Percentiles rank a stretch among this genome's conserved stretches.
Conservation (phyloP, 2,329 filamentous ascomycete species). For the Monosporascus cannonballus region DNA sequence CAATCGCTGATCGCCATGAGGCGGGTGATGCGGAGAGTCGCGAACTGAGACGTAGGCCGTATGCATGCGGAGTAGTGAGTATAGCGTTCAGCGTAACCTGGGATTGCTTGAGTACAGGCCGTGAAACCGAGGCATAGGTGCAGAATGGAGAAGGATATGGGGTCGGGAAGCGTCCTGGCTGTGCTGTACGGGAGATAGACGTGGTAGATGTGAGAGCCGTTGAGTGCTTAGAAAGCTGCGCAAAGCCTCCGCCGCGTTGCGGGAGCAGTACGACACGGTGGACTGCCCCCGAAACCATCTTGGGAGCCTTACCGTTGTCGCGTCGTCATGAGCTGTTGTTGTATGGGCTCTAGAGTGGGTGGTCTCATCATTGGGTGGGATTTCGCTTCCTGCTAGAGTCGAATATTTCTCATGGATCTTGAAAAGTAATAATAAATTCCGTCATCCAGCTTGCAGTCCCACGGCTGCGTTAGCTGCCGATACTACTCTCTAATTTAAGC, state of each 20-base stretch:
- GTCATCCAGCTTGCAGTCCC: no score
- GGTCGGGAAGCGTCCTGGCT: constrained; percentile 3
- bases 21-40: constrained; percentile 2
- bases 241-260: constrained; percentile 33
- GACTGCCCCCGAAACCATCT: constrained; percentile 44
- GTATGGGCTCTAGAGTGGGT: background rate
- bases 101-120: constrained; percentile 5
- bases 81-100: constrained; percentile 7
- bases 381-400: background rate
- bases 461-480: no score
- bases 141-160: background rate
- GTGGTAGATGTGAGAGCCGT: constrained; percentile 5
- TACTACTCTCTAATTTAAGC: no score
- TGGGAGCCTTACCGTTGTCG: constrained; percentile 18
- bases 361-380: constrained; percentile 6
- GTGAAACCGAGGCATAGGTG: background rate
- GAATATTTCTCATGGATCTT: no score
- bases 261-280: constrained; percentile 43
- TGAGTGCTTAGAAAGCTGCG: constrained; percentile 15
- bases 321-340: constrained; percentile 14
- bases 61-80: constrained; percentile 3
- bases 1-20: constrained; percentile 8
- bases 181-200: constrained; percentile 3
- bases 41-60: constrained; percentile 6
- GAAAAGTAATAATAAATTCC: no score